Base-by-base conservation (phyloP, 2,329 filamentous ascomycete species). In the Trichoderma koningiopsis region DNA sequence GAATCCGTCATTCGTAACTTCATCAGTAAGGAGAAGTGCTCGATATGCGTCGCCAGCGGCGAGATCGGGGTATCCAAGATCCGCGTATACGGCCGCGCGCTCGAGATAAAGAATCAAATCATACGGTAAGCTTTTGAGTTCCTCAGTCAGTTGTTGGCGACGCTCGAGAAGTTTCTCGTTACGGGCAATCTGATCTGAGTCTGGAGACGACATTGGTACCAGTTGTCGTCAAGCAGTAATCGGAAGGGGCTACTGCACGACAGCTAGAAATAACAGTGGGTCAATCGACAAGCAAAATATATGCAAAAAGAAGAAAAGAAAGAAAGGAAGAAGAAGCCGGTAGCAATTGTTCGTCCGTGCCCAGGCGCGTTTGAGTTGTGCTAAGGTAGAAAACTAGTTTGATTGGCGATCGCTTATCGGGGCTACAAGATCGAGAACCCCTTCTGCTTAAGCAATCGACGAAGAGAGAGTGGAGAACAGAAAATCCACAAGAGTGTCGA, bases 41-140 rank as follows among this genome's bases (percentile, higher is more conserved):
- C 92, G 91, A 78, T 98, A 98, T 5, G 93, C 93, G 83, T 97
- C 94, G 40, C 93, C 93, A 13, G 91, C 90, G 5, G 94, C 94
- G 49, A 99, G 87, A 78, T 99, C 96, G 0, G 93, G 93, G 79
- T 97, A 98, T 47, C 89, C 92, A 58, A 97, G 85, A 57, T 88
- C 83, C 19, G 89, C 86, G 79, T 97, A 89, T 53, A 91, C 83
- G 40, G 87, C 82, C 29, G 93, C 93, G 37, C 94, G 88, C 72
- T 91, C 86, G 68, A 92, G 83, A 72, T 90, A 91, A 8, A 91
- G 82, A 67, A 91, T 83, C 43, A 89, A 78, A 73, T 91, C 88
- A 75, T 90, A 91, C 1, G 88, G 85, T 5, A 81, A 78, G 8
- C 80, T 81, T 11, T 79, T 77, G 22, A 91, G 81, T 0, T 82